Conservation (phyloP, 2,329 filamentous ascomycete species). For the Pseudogymnoascus sp. region DNA sequence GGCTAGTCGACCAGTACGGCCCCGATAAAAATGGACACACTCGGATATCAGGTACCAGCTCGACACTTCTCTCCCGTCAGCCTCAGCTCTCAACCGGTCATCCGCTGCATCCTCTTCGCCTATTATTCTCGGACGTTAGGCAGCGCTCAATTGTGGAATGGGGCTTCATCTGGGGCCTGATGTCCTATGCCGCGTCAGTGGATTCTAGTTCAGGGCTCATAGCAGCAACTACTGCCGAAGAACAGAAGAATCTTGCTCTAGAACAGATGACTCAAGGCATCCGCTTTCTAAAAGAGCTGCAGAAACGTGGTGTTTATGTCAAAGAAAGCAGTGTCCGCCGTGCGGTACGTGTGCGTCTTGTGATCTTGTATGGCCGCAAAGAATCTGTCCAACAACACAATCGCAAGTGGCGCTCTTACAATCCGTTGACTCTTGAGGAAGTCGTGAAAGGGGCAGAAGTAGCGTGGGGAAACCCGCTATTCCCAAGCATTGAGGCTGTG, state of each 20-base stretch:
- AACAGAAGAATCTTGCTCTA: not conserved
- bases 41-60: constrained; percentile 9
- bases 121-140: constrained; percentile 36
- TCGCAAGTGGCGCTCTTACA: constrained; percentile 11
- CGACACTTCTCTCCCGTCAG: constrained; percentile 12
- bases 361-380: constrained; percentile 22
- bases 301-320: constrained; percentile 12
- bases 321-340: constrained; percentile 13
- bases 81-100: constrained; percentile 18
- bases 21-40: constrained; percentile 8
- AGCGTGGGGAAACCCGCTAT: constrained; percentile 16
- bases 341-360: constrained; percentile 22
- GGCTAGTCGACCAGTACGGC: constrained; percentile 37
- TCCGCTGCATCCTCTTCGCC: constrained; percentile 28
- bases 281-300: constrained; percentile 20
- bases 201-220: not conserved
- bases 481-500: constrained; percentile 3
- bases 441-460: constrained; percentile 18
- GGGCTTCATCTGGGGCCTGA: constrained; percentile 35
- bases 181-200: not conserved
- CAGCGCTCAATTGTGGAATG: constrained; percentile 43
- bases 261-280: constrained; percentile 22
- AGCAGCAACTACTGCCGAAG: not conserved
- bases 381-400: constrained; percentile 19
- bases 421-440: constrained; percentile 13